Evolutionary conservation across 78 protist species (phyloP), one percentile per base, ranked within the genome.

Genomic region (Cyanophora paradoxa): DNA sequence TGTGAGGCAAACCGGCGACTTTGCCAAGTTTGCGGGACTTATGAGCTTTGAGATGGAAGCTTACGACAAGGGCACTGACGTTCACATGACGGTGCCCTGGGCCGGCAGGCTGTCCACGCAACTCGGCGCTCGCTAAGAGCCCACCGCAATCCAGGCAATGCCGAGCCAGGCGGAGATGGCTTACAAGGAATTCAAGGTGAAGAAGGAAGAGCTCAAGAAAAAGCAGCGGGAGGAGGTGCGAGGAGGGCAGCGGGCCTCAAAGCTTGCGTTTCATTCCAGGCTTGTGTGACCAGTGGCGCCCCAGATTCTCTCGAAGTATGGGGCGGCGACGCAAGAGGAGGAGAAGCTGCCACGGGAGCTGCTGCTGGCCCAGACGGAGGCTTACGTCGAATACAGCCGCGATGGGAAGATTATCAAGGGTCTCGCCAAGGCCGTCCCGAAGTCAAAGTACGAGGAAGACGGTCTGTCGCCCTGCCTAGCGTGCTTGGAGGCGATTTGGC

Each of bases 401-500:
- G 64, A 68, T 0, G 99, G 98, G 34, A 52, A 63, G 40, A 52
- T 92, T 2, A 30, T 87, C 4, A 72, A 81, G 41, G 97, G 97
- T 44, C 34, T 52, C 20, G 92, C 77, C 64, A 64, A 37, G 44
- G 71, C 81, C 3, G 41, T 44, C 20, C 62, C 76, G 3, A 44
- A 46, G 13, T 62, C 92, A 2, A 79, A 81, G 42, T 96, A 90
- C 71, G 90, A 70, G 42, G 99, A 94, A 37, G 97, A 96, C 50
- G 90, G n/a, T n/a, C n/a, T n/a, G 64, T 72, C n/a, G n/a, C n/a
- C n/a, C n/a, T n/a, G n/a, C n/a, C n/a, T n/a, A n/a, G n/a, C n/a
- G n/a, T n/a, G n/a, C n/a, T n/a, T n/a, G n/a, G n/a, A n/a, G n/a
- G 4, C 5, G 58, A 10, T 1, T 1, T 37, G 28, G 17, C 10